phyloP scores from a whole-genome alignment of 2,329 filamentous ascomycete genomes.

The Ophiostoma tasmaniense region DNA sequence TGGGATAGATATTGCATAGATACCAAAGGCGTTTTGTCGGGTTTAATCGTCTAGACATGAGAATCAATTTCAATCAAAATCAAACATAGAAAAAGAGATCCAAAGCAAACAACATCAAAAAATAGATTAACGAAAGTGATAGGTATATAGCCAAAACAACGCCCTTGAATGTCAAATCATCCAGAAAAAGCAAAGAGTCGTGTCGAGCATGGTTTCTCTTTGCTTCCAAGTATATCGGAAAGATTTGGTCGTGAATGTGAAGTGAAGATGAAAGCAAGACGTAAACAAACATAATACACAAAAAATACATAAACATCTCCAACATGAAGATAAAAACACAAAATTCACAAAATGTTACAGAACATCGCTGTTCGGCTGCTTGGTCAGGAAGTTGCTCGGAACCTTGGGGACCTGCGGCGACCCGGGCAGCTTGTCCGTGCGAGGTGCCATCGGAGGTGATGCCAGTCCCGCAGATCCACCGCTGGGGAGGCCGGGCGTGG shows the following conservation, averaged over 20 bases:
- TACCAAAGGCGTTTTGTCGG: background rate
- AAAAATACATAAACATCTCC: background rate
- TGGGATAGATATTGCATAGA: background rate
- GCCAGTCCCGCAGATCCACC: background rate
- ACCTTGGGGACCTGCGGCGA: constrained; percentile 24
- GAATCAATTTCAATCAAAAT: background rate
- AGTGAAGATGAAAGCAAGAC: background rate
- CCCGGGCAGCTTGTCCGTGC: background rate
- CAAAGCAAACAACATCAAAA: background rate
- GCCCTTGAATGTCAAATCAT: background rate
- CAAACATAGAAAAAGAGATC: background rate
- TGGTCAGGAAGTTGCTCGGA: constrained; percentile 23
- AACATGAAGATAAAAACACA: background rate
- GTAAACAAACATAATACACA: background rate
- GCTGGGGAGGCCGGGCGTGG: background rate
- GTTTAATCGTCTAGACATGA: background rate
- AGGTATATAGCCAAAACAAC: constrained; percentile 6
- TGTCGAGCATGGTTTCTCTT: background rate
- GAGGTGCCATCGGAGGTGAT: constrained; percentile 5
- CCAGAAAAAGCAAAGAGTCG: background rate
- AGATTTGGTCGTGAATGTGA: background rate
- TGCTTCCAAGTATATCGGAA: background rate
- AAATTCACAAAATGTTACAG: constrained; percentile 13
- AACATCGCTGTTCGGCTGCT: constrained; percentile 20
- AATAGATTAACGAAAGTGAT: background rate